phyloP scores from a whole-genome alignment of 2,329 filamentous ascomycete species.

The Xylariaceae sp. region DNA sequence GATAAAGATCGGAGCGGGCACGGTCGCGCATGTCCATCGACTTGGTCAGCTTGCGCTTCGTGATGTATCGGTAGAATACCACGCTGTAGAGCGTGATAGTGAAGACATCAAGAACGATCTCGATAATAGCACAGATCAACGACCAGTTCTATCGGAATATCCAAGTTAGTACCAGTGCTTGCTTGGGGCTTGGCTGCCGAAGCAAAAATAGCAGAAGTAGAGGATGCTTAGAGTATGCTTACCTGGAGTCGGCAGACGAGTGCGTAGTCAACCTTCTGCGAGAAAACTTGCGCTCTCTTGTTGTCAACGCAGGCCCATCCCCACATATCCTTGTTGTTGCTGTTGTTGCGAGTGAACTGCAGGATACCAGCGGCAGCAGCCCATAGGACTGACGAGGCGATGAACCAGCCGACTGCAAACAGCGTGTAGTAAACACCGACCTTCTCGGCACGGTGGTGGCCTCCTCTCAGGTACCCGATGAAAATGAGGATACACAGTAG shows the following conservation, averaged over 20 bases:
- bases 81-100: slow-evolving; percentile 89
- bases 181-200: too few species aligned
- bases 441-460: slow-evolving; percentile 85
- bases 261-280: slow-evolving; percentile 77
- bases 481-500: slow-evolving; percentile 74
- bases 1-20: slow-evolving; percentile 90
- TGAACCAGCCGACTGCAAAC: slow-evolving; percentile 90
- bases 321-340: slow-evolving; percentile 85
- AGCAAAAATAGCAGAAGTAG: too few species aligned
- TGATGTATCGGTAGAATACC: slow-evolving; percentile 96
- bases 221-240: slow-evolving; percentile 28
- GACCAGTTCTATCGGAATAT: slow-evolving; percentile 69
- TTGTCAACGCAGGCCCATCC: slow-evolving; percentile 97
- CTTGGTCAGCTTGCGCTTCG: slow-evolving; percentile 90
- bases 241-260: slow-evolving; percentile 86
- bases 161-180: slow-evolving; percentile 23
- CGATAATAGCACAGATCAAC: slow-evolving; percentile 94
- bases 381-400: slow-evolving; percentile 91
- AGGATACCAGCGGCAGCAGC: slow-evolving; percentile 77
- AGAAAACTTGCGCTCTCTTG: slow-evolving; percentile 68
- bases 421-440: slow-evolving; percentile 92
- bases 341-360: slow-evolving; percentile 69
- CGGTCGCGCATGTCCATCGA: slow-evolving; percentile 95
- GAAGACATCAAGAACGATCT: slow-evolving; percentile 86
- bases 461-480: slow-evolving; percentile 79